A percentile compares a stretch with the other conserved stretches of the same genome.
Conservation (phyloP, 495 filamentous ascomycete species). For the Lasiosphaeria hispida region DNA sequence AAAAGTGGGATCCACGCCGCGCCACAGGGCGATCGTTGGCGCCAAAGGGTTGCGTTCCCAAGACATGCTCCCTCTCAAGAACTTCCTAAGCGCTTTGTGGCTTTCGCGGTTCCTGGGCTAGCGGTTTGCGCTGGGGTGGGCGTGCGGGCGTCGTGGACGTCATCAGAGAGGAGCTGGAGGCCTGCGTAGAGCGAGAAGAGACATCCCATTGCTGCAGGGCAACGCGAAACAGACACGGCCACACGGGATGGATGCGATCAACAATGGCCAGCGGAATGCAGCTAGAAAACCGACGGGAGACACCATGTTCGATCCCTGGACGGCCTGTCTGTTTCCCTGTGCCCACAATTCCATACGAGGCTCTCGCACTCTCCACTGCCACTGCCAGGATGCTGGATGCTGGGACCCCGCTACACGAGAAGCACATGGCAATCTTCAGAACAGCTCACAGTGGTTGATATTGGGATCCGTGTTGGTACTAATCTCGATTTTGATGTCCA, state of each 20-base stretch:
- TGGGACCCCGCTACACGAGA: not conserved
- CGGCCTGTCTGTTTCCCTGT: constrained; percentile 8
- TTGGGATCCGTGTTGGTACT: too few species aligned
- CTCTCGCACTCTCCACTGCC: constrained; percentile 1
- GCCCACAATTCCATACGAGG: not conserved
- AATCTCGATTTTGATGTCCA: too few species aligned
- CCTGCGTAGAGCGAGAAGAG: not conserved
- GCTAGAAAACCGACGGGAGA: constrained; percentile 8
- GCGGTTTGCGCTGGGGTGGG: too few species aligned
- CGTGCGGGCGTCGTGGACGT: too few species aligned
- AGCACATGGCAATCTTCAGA: too few species aligned
- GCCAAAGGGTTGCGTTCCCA: not conserved
- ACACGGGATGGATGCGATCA: not conserved
- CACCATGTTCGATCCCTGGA: not conserved
- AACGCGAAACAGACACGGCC: not conserved
- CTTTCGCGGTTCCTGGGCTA: too few species aligned
- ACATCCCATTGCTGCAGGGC: not conserved
- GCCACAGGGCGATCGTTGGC: not conserved
- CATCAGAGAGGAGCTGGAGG: too few species aligned
- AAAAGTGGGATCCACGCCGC: constrained; percentile 8
- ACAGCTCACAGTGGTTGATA: too few species aligned
- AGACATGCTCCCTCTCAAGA: too few species aligned
- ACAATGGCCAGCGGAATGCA: constrained; percentile 6
- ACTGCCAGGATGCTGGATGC: not conserved
- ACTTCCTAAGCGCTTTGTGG: not conserved